Conservation (phyloP, 2,329 filamentous ascomycete genomes). For the Periconia macrospinosa region DNA sequence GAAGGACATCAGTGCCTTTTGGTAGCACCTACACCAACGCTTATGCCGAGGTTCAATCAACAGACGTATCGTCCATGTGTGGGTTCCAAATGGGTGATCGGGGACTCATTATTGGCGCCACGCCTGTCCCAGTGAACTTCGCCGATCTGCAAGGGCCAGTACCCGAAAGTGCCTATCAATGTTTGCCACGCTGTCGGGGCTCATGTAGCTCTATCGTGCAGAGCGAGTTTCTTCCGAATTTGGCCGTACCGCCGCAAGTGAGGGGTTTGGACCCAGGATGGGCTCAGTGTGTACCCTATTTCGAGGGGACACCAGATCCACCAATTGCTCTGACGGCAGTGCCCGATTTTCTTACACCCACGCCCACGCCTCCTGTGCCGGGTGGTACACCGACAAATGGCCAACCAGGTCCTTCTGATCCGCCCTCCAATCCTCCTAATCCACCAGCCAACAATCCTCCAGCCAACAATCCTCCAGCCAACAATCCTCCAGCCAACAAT, state of each 20-base stretch:
- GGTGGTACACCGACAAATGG: background rate
- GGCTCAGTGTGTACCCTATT: slow-evolving; percentile 7
- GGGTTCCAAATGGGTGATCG: background rate
- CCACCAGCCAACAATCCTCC: background rate
- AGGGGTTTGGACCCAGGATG: slow-evolving; percentile 6
- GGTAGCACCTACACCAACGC: background rate
- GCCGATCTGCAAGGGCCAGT: slow-evolving; percentile 3
- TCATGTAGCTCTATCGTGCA: slow-evolving; percentile 1
- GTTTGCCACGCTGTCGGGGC: background rate
- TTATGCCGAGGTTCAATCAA: slow-evolving; percentile 3
- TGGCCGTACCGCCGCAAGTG: slow-evolving; percentile 8
- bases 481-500: background rate
- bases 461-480: background rate
- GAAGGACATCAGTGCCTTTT: background rate
- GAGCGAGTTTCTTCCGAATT: background rate
- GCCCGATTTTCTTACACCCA: background rate
- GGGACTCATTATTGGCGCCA: slow-evolving; percentile 6
- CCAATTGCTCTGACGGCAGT: slow-evolving; percentile 7
- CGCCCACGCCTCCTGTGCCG: background rate
- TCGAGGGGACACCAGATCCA: slow-evolving; percentile 7
- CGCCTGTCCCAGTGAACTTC: slow-evolving; percentile 6
- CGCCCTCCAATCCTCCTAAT: background rate
- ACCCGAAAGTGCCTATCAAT: slow-evolving; percentile 6
- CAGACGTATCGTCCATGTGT: slow-evolving; percentile 6
- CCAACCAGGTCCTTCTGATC: background rate